These are phyloP conservation scores for Parasitella parasitica DNA, from an alignment of 371 early-diverging fungal species.

Conservation along the genomic window DNA sequence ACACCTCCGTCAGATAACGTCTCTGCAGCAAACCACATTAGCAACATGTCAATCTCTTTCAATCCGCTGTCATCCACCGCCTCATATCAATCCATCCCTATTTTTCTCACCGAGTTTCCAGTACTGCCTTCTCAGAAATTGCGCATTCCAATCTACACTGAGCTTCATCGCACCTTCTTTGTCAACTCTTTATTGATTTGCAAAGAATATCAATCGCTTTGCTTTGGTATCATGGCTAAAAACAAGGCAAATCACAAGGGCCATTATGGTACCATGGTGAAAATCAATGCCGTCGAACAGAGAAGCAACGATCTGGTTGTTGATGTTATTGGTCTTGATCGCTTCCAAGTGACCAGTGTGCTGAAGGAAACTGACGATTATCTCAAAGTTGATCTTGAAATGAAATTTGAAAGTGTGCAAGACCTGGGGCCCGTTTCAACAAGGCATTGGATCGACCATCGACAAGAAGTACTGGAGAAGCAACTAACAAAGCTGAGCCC, in stretches of 20 bases:
- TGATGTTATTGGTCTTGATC: slow-evolving; percentile 41
- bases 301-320: slow-evolving; percentile 33
- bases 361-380: slow-evolving; percentile 26
- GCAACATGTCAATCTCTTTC: slow-evolving; percentile 8
- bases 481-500: not conserved
- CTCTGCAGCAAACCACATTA: not conserved
- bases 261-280: slow-evolving; percentile 43
- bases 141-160: slow-evolving; percentile 13
- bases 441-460: slow-evolving; percentile 6
- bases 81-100: slow-evolving; percentile 3
- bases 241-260: slow-evolving; percentile 19
- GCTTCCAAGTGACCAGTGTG: slow-evolving; percentile 36
- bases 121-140: slow-evolving; percentile 22
- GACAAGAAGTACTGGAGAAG: not conserved
- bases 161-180: not conserved
- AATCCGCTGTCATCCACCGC: not conserved
- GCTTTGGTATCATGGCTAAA: slow-evolving; percentile 16
- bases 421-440: not conserved
- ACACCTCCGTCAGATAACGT: not conserved
- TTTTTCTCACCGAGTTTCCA: slow-evolving; percentile 7
- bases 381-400: slow-evolving; percentile 19
- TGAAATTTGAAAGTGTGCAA: slow-evolving; percentile 10
- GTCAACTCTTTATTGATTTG: slow-evolving; percentile 4
- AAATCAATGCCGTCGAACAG: slow-evolving; percentile 32
- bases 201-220: slow-evolving; percentile 5